Evolutionary conservation across 2,329 filamentous ascomycete genomes (phyloP).

Genomic region (Colletotrichum siamense): DNA sequence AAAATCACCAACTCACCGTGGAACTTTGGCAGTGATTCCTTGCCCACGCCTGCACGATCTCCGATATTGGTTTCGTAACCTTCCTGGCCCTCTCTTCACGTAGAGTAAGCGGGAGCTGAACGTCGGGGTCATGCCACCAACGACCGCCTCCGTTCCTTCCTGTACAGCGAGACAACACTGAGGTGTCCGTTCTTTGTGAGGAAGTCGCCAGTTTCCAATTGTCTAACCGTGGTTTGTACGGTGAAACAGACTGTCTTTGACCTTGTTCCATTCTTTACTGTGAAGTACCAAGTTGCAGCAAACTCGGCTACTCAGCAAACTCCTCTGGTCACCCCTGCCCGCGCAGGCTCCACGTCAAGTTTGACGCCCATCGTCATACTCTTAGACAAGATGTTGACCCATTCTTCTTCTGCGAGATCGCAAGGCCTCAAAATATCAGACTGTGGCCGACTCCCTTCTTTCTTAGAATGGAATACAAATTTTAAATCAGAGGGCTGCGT

Average conservation of each 20-base stretch:
- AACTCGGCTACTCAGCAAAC: rapidly evolving
- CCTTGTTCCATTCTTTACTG: neutral
- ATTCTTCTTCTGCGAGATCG: rapidly evolving
- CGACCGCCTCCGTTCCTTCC: neutral
- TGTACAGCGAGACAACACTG: neutral
- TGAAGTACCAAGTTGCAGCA: neutral
- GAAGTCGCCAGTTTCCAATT: neutral
- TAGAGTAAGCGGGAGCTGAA: rapidly evolving
- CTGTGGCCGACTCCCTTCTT: neutral
- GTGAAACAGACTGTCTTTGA: neutral
- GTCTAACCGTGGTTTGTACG: neutral
- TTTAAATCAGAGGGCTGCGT: rapidly evolving
- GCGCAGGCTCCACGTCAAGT: neutral
- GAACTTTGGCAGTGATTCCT: neutral
- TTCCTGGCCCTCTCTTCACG: neutral
- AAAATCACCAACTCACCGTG: neutral
- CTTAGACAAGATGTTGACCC: rapidly evolving
- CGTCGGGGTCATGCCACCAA: neutral
- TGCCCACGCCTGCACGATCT: neutral
- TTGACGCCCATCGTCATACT: neutral
- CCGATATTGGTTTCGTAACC: neutral
- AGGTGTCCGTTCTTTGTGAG: neutral
- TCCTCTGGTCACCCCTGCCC: rapidly evolving
- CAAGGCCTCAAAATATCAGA: neutral
- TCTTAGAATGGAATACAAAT: neutral